Conservation (phyloP, 192 early-diverging fungal genomes). For the Spizellomyces punctatus region DNA sequence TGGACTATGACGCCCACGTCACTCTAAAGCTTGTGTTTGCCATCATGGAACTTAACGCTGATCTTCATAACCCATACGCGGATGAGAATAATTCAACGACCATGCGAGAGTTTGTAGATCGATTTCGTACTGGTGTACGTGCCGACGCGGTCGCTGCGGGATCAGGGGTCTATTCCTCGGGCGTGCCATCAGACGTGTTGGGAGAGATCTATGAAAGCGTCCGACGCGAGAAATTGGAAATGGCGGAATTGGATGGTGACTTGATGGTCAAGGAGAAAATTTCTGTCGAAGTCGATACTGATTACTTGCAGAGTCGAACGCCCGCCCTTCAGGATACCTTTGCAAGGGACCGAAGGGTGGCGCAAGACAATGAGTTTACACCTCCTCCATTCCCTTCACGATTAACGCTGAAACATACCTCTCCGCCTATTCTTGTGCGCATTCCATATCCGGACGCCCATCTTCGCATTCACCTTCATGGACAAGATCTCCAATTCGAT, state of each 20-base stretch:
- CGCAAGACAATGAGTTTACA: constrained; percentile 1
- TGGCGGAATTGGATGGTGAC: constrained; percentile 35
- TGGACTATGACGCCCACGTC: constrained; percentile 24
- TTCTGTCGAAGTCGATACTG: constrained; percentile 16
- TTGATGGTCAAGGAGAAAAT: constrained; percentile 3
- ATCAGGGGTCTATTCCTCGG: constrained; percentile 14
- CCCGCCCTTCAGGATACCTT: not conserved
- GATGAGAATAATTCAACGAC: constrained; percentile 14
- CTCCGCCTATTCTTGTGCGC: constrained; percentile 54
- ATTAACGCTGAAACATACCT: constrained; percentile 57
- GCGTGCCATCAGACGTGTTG: constrained; percentile 21
- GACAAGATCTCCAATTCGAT: constrained; percentile 57
- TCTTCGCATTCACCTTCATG: constrained; percentile 60
- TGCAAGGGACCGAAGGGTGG: not conserved
- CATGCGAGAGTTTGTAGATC: constrained; percentile 31
- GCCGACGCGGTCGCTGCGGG: constrained; percentile 27
- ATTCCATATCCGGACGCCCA: constrained; percentile 59
- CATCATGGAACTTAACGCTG: constrained; percentile 67
- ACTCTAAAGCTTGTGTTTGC: constrained; percentile 62
- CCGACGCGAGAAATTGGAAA: constrained; percentile 32
- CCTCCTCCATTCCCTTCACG: constrained; percentile 50
- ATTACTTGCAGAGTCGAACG: not conserved
- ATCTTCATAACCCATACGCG: constrained; percentile 47
- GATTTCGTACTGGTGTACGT: constrained; percentile 24
- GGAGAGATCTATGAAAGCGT: constrained; percentile 25